Evolutionary conservation across 306 rosid genomes (phyloP).

Genomic region (Medicago lupulina): DNA sequence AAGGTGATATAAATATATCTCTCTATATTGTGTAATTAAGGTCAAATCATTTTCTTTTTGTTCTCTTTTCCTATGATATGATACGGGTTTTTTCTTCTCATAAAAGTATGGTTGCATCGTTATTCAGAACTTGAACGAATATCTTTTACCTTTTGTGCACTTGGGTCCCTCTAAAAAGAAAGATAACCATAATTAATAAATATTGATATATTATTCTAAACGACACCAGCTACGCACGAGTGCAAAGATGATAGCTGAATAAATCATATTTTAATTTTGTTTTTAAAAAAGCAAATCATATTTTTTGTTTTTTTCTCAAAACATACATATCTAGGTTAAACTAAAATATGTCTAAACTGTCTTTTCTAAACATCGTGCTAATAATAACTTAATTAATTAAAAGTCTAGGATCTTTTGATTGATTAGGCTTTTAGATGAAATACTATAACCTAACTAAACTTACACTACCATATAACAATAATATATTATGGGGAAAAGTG

Average conservation of each 20-base stretch:
- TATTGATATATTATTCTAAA: constrained; percentile 18
- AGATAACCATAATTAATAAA: constrained; percentile 28
- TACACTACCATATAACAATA: not conserved
- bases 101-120: constrained; percentile 45
- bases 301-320: constrained; percentile 6
- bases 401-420: constrained; percentile 33
- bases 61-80: constrained; percentile 8
- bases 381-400: constrained; percentile 29
- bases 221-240: constrained; percentile 49
- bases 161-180: constrained; percentile 35
- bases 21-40: not conserved
- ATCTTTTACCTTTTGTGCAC: constrained; percentile 35
- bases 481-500: not conserved
- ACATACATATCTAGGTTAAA: constrained; percentile 12
- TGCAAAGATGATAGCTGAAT: constrained; percentile 27
- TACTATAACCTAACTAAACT: not conserved
- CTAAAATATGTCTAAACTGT: constrained; percentile 36
- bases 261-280: not conserved
- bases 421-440: constrained; percentile 29
- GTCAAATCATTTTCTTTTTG: constrained; percentile 45
- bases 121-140: constrained; percentile 43
- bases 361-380: constrained; percentile 39
- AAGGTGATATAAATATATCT: constrained; percentile 40
- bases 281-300: not conserved
- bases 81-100: not conserved